A percentile compares a stretch with the other conserved stretches of the same genome.
phyloP scores from a whole-genome alignment of 75 land plant genomes.

The Sequoiadendron giganteum region DNA sequence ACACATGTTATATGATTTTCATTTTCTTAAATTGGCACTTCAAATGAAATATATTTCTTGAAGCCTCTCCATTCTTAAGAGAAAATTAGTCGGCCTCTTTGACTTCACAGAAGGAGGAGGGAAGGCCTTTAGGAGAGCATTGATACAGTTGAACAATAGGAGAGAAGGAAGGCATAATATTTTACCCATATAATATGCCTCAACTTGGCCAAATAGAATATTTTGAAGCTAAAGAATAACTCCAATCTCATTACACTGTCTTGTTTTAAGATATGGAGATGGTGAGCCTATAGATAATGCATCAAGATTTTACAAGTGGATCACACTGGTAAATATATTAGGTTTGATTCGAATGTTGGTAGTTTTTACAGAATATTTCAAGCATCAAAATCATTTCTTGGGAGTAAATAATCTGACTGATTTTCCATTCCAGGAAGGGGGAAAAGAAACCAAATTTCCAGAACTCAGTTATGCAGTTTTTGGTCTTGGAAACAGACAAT shows the following conservation, averaged over 20 bases:
- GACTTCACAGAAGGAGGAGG: too few species aligned
- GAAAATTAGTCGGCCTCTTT: not conserved
- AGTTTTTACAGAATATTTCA: not conserved
- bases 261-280: constrained; percentile 19
- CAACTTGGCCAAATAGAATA: not conserved
- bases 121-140: too few species aligned
- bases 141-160: too few species aligned
- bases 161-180: too few species aligned
- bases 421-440: constrained; percentile 11
- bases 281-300: constrained; percentile 30
- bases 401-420: not conserved
- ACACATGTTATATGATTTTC: not conserved
- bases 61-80: not conserved
- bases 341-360: not conserved
- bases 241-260: not conserved
- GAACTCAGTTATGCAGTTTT: constrained; percentile 65
- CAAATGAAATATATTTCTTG: not conserved
- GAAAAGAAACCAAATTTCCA: constrained; percentile 53
- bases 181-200: too few species aligned
- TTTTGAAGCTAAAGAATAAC: not conserved
- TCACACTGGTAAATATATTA: not conserved
- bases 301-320: constrained; percentile 25
- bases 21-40: not conserved
- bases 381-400: not conserved
- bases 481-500: constrained; percentile 91